A percentile compares a stretch with the other conserved stretches of the same genome.
phyloP scores from a whole-genome alignment of 495 filamentous ascomycete genomes.

The Cladorrhinum samala region DNA sequence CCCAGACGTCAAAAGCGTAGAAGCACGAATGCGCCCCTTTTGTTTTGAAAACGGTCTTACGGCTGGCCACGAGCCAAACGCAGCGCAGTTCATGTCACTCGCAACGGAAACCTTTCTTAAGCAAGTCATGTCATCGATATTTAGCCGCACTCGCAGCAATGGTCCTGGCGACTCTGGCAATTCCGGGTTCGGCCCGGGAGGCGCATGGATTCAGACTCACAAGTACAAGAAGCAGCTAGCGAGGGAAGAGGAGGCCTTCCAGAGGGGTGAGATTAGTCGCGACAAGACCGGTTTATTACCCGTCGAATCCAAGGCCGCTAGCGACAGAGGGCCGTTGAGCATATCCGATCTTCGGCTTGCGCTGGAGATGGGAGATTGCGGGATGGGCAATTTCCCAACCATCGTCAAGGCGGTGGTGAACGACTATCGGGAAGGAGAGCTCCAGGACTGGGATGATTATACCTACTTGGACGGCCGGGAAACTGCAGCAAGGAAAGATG shows the following conservation, averaged over 20 bases:
- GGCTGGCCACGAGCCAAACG: constrained; percentile 63
- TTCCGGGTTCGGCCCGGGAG: constrained; percentile 54
- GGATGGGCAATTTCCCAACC: constrained; percentile 70
- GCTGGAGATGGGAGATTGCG: constrained; percentile 64
- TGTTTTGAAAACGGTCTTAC: constrained; percentile 87
- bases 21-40: constrained; percentile 83
- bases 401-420: constrained; percentile 65
- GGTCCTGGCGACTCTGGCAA: constrained; percentile 55
- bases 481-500: background rate
- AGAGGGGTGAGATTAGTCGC: constrained; percentile 57
- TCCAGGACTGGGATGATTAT: constrained; percentile 56
- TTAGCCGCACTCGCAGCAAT: constrained; percentile 72
- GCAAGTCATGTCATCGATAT: constrained; percentile 72
- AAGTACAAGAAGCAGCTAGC: constrained; percentile 68
- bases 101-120: constrained; percentile 92
- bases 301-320: constrained; percentile 63
- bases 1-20: constrained; percentile 71
- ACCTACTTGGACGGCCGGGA: constrained; percentile 38
- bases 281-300: constrained; percentile 72
- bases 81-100: constrained; percentile 79
- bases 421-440: constrained; percentile 68
- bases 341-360: constrained; percentile 75
- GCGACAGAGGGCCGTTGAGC: constrained; percentile 58
- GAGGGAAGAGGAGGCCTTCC: constrained; percentile 62
- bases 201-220: constrained; percentile 69